A percentile compares a stretch with the other conserved stretches of the same genome.
phyloP scores from a whole-genome alignment of 2,329 filamentous ascomycete genomes.

The Beauveria rudraprayagi region DNA sequence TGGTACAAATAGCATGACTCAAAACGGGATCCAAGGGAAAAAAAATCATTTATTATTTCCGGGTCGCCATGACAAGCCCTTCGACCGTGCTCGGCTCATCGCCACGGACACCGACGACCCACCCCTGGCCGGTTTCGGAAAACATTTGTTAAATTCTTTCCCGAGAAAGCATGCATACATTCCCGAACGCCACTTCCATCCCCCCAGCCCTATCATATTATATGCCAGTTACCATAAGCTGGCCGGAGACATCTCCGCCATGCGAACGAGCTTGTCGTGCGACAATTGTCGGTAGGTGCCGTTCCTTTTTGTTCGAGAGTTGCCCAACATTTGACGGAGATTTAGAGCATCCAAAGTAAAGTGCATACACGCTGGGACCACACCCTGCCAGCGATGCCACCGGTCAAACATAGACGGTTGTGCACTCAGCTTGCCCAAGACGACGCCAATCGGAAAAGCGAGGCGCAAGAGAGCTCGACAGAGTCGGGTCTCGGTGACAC shows the following conservation, averaged over 20 bases:
- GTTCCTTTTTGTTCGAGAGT: neutral
- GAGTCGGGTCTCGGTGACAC: neutral
- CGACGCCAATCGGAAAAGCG: slow-evolving; percentile 4
- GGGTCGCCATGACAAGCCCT: neutral
- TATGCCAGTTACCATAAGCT: neutral
- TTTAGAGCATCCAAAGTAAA: slow-evolving; percentile 27
- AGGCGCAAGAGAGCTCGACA: neutral
- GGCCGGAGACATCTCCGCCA: slow-evolving; percentile 5
- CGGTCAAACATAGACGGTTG: slow-evolving; percentile 20
- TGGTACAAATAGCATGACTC: neutral
- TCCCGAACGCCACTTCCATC: neutral
- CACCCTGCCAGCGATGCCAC: slow-evolving; percentile 25
- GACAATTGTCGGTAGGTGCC: slow-evolving; percentile 24
- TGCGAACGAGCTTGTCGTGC: slow-evolving; percentile 29
- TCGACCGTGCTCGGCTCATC: neutral
- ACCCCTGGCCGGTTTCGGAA: slow-evolving; percentile 5
- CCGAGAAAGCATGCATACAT: neutral
- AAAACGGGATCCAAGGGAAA: neutral
- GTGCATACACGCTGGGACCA: slow-evolving; percentile 23
- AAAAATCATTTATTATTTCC: neutral
- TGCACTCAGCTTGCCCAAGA: slow-evolving; percentile 18
- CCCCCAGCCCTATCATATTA: neutral
- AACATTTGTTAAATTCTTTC: slow-evolving; percentile 4
- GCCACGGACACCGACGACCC: neutral
- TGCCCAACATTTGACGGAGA: neutral